Conservation (phyloP, 2,329 filamentous ascomycete genomes). For the Calycina marina region DNA sequence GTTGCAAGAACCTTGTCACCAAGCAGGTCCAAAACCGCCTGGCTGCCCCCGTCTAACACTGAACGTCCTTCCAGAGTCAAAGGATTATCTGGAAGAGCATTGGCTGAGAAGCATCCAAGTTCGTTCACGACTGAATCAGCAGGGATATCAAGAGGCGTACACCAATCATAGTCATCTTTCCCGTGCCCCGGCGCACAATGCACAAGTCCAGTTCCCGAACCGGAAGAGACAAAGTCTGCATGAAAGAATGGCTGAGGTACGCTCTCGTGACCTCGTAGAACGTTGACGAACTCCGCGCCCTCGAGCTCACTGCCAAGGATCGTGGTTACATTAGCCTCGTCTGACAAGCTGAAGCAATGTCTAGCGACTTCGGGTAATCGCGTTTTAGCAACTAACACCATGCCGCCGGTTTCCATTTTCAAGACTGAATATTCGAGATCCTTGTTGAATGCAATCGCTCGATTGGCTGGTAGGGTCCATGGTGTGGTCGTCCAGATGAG, state of each 20-base stretch:
- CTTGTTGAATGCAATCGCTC: conserved; percentile 68
- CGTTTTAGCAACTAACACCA: conserved; percentile 59
- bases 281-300: conserved; percentile 54
- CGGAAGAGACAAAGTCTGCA: conserved; percentile 76
- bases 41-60: conserved; percentile 56
- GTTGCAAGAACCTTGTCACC: conserved; percentile 47
- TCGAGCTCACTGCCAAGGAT: conserved; percentile 52
- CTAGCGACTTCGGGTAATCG: conserved; percentile 46
- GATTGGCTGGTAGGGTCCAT: conserved; percentile 91
- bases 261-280: conserved; percentile 45
- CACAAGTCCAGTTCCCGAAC: conserved; percentile 90
- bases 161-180: conserved; percentile 88
- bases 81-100: conserved; percentile 61
- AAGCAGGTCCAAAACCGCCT: conserved; percentile 56
- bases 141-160: conserved; percentile 52
- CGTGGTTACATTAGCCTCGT: conserved; percentile 34
- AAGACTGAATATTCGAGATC: conserved; percentile 63
- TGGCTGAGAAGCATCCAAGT: conserved; percentile 63
- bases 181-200: conserved; percentile 91
- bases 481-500: conserved; percentile 98
- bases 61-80: conserved; percentile 52
- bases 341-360: conserved; percentile 25
- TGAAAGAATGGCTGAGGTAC: conserved; percentile 56
- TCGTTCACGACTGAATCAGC: conserved; percentile 75
- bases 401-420: conserved; percentile 36